Percentiles rank a stretch among this genome's conserved stretches.
phyloP scores from a whole-genome alignment of 345 rosid species.

The Mallotus nudiflorus region DNA sequence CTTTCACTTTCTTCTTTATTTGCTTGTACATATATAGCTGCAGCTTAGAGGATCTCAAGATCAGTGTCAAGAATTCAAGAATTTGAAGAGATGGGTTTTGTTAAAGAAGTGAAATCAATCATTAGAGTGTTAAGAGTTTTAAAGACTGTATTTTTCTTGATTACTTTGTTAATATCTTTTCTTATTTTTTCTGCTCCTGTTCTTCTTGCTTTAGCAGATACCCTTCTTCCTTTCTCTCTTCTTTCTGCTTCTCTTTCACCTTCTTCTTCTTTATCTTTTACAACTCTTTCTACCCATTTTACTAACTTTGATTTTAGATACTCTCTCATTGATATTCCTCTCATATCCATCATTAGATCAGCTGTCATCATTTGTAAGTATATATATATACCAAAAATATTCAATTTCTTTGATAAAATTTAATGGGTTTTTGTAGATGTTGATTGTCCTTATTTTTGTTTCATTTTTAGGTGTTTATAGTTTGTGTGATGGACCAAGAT shows the following conservation, averaged over 20 bases:
- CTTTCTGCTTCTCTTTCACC: constrained; percentile 58
- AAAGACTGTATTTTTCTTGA: constrained; percentile 71
- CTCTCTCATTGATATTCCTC: constrained; percentile 84
- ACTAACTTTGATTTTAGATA: constrained; percentile 62
- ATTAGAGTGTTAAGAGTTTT: constrained; percentile 49
- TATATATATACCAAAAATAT: too few species aligned
- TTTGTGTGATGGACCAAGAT: constrained; percentile 78
- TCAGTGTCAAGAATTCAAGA: not conserved
- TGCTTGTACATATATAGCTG: not conserved
- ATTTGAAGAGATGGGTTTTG: constrained; percentile 52
- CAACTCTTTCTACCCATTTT: constrained; percentile 39
- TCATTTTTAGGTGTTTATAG: constrained; percentile 92
- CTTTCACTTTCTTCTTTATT: not conserved
- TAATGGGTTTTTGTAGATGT: too few species aligned
- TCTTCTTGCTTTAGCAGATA: constrained; percentile 69
- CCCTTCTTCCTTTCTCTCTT: constrained; percentile 78
- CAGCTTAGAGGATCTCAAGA: not conserved
- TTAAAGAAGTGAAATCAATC: constrained; percentile 60
- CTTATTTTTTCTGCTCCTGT: constrained; percentile 83
- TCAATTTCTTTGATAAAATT: too few species aligned
- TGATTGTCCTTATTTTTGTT: too few species aligned
- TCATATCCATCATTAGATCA: constrained; percentile 76
- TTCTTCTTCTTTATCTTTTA: constrained; percentile 23
- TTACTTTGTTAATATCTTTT: constrained; percentile 70
- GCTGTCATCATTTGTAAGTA: constrained; percentile 82